Evolutionary conservation across 2,329 filamentous ascomycete genomes (phyloP).

Genomic region (Colletotrichum gigasporum): DNA sequence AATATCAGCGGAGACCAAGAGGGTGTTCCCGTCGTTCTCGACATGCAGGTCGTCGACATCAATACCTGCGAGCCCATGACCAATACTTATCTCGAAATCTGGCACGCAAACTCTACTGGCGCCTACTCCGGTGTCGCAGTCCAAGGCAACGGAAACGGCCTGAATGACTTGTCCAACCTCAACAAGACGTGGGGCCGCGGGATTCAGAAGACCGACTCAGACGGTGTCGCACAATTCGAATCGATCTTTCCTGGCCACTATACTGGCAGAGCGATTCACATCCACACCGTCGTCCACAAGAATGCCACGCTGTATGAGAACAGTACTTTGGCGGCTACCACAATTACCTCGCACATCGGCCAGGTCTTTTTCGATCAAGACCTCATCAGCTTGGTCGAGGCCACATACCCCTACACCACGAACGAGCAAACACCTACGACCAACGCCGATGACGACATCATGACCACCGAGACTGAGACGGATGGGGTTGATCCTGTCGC

Average conservation of each 20-base stretch:
- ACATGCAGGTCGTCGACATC: slow-evolving; percentile 35
- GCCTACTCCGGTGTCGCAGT: slow-evolving; percentile 47
- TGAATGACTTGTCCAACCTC: not conserved
- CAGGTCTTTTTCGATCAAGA: slow-evolving; percentile 5
- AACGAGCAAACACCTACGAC: slow-evolving; percentile 57
- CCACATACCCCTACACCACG: slow-evolving; percentile 53
- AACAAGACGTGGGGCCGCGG: not conserved
- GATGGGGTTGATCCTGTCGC: no score
- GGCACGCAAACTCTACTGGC: slow-evolving; percentile 45
- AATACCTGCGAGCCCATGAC: slow-evolving; percentile 33
- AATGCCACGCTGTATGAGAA: no score
- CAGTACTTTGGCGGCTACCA: slow-evolving; percentile 46
- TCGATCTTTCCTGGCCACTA: slow-evolving; percentile 56
- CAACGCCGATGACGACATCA: slow-evolving; percentile 63
- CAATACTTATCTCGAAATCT: slow-evolving; percentile 31
- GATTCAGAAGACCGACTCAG: slow-evolving; percentile 32
- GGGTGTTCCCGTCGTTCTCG: slow-evolving; percentile 52
- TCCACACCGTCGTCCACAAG: no score
- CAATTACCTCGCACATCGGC: slow-evolving; percentile 40
- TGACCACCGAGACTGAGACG: no score
- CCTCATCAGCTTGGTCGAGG: slow-evolving; percentile 49
- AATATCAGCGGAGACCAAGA: slow-evolving; percentile 52
- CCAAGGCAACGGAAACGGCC: slow-evolving; percentile 11
- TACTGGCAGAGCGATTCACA: slow-evolving; percentile 54
- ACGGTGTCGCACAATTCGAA: slow-evolving; percentile 45